These are phyloP conservation scores for Camptophora hylomeconis DNA, from an alignment of 2,329 filamentous ascomycete species.

Conservation along the genomic window DNA sequence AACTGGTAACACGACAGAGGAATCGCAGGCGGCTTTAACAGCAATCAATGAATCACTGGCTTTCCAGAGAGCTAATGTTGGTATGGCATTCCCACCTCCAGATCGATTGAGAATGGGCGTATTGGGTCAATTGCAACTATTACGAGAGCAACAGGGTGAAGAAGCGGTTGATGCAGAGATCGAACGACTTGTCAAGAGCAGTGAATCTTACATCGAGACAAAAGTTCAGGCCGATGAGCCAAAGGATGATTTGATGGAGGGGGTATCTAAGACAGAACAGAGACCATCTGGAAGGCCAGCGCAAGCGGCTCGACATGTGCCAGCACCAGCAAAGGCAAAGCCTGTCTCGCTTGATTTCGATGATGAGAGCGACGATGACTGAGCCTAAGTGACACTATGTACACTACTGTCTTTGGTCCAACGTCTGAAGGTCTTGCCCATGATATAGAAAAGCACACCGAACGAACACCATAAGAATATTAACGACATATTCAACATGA, in stretches of 20 bases:
- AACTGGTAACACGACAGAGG: neutral
- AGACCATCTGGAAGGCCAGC: slow-evolving; percentile 10
- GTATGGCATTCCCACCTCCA: slow-evolving; percentile 32
- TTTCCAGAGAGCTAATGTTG: slow-evolving; percentile 26
- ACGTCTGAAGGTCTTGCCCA: slow-evolving; percentile 44
- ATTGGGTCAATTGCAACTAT: slow-evolving; percentile 32
- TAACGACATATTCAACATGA: slow-evolving; percentile 47
- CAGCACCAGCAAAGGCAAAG: slow-evolving; percentile 11
- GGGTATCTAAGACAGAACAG: slow-evolving; percentile 22
- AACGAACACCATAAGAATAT: slow-evolving; percentile 41
- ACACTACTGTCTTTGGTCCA: slow-evolving; percentile 44
- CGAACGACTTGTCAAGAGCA: slow-evolving; percentile 34
- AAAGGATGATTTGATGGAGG: slow-evolving; percentile 23
- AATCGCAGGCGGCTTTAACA: slow-evolving; percentile 21
- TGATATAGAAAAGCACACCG: slow-evolving; percentile 43
- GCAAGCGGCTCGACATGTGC: slow-evolving; percentile 7
- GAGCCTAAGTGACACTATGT: slow-evolving; percentile 23
- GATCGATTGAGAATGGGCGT: slow-evolving; percentile 31
- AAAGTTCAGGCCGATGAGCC: slow-evolving; percentile 30
- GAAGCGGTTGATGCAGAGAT: slow-evolving; percentile 30
- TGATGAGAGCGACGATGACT: slow-evolving; percentile 29
- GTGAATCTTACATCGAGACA: slow-evolving; percentile 34
- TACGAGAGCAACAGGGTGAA: slow-evolving; percentile 41
- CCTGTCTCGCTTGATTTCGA: slow-evolving; percentile 25
- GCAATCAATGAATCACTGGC: slow-evolving; percentile 24